Evolutionary conservation across 2,329 filamentous ascomycete genomes (phyloP), one percentile per base, ranked within the genome.

Genomic region (Bipolaris cookei): DNA sequence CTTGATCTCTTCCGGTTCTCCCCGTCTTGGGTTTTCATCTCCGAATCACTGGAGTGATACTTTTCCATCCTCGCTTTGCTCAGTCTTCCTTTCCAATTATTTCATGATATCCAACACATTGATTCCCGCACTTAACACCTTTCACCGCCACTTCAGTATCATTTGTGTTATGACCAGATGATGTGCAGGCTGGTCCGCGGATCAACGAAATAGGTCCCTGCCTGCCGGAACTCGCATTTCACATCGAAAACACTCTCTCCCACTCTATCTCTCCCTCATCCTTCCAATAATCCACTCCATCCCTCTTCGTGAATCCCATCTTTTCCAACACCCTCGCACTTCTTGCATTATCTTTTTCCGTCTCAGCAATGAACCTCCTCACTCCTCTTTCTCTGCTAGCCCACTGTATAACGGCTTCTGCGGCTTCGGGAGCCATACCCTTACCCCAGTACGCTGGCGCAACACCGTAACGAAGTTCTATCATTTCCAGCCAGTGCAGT

Each of bases 311-410:
- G 42, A 71, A 73, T 6, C 68, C 67, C 59, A 67, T 66, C 43
- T 70, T 72, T 47, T 56, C 48, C 50, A 72, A 23, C 3, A 73
- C 69, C 32, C 60, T 63, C 16, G 59, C 63, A 39, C 68, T 72
- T 21, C 58, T 61, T 5, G 25, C 14, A 51, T 70, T 70, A 11
- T 54, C 61, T 4, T 38, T 58, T 45, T 72, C 69, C 30, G 67
- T 69, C 54, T 63, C 62, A 28, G 68, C 69, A 28, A 65, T 58
- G n/a, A 66, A 63, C 3, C 58, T 54, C 13, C n/a, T 61, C 0
- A 63, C 57, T 0, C 59, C 56, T 21, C 39, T 52, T 42, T 65
- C 57, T 11, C 47, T 45, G 2, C 30, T 43, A 13, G 59, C 59
- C 62, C 62, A 63, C 51, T 61, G 55, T 54, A 65, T 66, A 14